Evolutionary conservation across 495 filamentous ascomycete species (phyloP).

Genomic region (Coniosporium apollinis): DNA sequence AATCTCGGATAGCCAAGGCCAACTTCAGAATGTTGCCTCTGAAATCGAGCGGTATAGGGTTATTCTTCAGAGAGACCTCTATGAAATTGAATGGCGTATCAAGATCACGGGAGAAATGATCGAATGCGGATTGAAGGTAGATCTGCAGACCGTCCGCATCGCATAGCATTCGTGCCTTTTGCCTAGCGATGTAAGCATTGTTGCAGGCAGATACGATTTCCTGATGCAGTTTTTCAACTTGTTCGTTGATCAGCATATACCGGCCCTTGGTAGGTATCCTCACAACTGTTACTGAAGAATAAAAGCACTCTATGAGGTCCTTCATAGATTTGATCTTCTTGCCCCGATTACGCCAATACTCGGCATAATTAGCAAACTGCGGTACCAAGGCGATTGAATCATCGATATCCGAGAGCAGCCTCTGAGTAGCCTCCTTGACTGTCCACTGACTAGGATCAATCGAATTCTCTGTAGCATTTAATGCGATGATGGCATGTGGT

Average conservation of each 20-base stretch:
- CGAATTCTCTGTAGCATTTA: constrained; percentile 32
- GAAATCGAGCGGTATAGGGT: constrained; percentile 32
- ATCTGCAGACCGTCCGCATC: constrained; percentile 34
- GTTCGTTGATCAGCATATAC: constrained; percentile 29
- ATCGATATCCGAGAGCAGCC: constrained; percentile 16
- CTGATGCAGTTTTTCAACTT: constrained; percentile 30
- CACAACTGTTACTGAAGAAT: constrained; percentile 34
- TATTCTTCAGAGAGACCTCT: constrained; percentile 27
- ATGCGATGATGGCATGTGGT: constrained; percentile 37
- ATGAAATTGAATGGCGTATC: constrained; percentile 41
- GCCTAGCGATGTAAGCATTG: constrained; percentile 25
- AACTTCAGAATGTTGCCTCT: constrained; percentile 37
- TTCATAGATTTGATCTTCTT: constrained; percentile 24
- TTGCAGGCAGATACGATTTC: constrained; percentile 25
- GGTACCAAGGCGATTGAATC: constrained; percentile 5
- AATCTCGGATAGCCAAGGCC: constrained; percentile 28
- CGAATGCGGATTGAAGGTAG: constrained; percentile 35
- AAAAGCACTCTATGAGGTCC: constrained; percentile 37
- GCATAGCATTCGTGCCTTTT: constrained; percentile 28
- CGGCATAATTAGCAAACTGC: constrained; percentile 14
- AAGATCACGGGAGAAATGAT: constrained; percentile 36
- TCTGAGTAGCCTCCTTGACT: constrained; percentile 27
- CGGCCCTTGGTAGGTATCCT: constrained; percentile 33
- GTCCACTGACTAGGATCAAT: constrained; percentile 34
- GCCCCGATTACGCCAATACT: constrained; percentile 19